phyloP scores from a whole-genome alignment of 225 moss, liverwort and hornwort species.

The Straminergon stramineum region DNA sequence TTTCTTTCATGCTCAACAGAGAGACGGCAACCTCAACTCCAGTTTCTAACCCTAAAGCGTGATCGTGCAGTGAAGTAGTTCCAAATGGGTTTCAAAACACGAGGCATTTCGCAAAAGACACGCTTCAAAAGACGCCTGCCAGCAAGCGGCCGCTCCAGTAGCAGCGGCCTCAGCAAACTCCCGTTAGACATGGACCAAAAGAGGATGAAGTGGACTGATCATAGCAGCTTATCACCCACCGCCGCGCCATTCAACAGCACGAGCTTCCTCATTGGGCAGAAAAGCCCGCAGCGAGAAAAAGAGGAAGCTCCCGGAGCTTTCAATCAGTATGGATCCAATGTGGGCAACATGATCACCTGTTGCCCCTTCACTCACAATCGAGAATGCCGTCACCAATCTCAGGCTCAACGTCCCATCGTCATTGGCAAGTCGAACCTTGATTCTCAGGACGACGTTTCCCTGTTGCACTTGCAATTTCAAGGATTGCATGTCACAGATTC shows the following conservation, averaged over 20 bases:
- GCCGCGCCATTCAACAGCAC: constrained; percentile 9
- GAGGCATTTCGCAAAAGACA: neutral
- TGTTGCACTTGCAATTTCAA: neutral
- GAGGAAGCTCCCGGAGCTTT: neutral
- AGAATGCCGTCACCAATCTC: neutral
- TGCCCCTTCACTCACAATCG: neutral
- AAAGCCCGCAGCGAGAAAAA: neutral
- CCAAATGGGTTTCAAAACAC: neutral
- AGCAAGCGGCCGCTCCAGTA: neutral
- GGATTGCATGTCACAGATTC: neutral
- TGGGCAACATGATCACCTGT: neutral
- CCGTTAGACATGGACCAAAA: neutral
- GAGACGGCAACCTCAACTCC: neutral
- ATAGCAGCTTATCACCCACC: neutral
- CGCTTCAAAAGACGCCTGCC: neutral
- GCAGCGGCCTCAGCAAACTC: neutral
- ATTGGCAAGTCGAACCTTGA: neutral
- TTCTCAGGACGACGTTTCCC: neutral
- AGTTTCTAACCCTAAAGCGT: neutral
- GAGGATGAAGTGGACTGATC: neutral
- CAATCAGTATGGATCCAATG: neutral
- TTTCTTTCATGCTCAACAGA: neutral
- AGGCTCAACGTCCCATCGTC: neutral
- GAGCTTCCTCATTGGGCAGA: neutral
- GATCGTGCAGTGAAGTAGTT: neutral